Evolutionary conservation across 352 stramenopile genomes (phyloP), one percentile per base, ranked within the genome.

Genomic region (Albugo candida): DNA sequence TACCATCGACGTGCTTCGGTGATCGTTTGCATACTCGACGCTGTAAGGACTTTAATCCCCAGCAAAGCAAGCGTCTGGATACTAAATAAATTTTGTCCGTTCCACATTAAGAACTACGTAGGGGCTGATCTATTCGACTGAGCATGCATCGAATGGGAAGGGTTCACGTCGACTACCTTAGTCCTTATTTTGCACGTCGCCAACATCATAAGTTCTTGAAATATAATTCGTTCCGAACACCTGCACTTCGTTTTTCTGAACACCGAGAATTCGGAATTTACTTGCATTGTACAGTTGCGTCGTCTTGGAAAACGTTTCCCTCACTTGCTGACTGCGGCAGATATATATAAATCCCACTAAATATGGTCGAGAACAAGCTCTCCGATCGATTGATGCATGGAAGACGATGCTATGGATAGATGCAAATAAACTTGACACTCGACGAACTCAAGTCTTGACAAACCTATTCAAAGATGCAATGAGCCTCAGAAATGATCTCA

Each of bases 261-360:
- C 76, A 74, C 53, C 80, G 81, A 39, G 80, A 89, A 52, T 91
- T 91, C 36, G 78, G 77, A 70, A 36, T 88, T 71, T 37, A 91
- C 76, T 27, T 77, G 74, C 64, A 93, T 86, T 1, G 76, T 87
- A 54, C 85, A 89, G 50, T 92, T 93, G 65, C 93, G 93, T 36
- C 79, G 64, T 35, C 81, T 67, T 31, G 80, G 78, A 47, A 95
- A 95, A 47, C 93, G 70, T 31, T 88, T 88, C 55, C 89, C 86
- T 60, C 94, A 81, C 0, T 74, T 88, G 14, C 96, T 96, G 37
- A 96, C 74, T 1, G 70, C 83, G 14, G 63, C 71, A 5, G 87
- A 97, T 64, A 98, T 97, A 63, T 97, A 98, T 17, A 99, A 72
- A 59, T 98, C 91, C 94, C 94, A 99, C 60, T 98, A 93, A 46